A percentile compares a stretch with the other conserved stretches of the same genome.
Conservation (phyloP, 345 rosid genomes). For the Camelina laxa region DNA sequence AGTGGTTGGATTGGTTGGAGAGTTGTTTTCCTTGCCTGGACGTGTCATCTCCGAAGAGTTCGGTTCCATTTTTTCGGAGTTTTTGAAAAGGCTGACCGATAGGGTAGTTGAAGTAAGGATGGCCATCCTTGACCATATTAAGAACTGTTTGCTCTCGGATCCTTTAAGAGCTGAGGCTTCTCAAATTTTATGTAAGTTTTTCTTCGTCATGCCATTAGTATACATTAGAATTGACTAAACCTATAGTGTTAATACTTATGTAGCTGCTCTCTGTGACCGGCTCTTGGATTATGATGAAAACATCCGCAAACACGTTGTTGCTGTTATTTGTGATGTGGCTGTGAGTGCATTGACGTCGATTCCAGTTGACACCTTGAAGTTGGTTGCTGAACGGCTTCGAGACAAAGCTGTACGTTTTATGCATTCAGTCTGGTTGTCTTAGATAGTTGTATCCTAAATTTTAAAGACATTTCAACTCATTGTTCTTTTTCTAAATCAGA, state of each 20-base stretch:
- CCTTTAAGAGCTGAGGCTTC: constrained; percentile 79
- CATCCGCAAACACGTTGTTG: constrained; percentile 93
- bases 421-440: constrained; percentile 34
- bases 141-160: constrained; percentile 74
- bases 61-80: constrained; percentile 85
- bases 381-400: constrained; percentile 88
- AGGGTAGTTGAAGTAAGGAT: constrained; percentile 85
- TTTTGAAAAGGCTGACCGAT: constrained; percentile 92
- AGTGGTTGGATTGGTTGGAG: constrained; percentile 90
- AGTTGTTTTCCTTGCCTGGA: constrained; percentile 82
- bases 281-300: constrained; percentile 97
- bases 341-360: constrained; percentile 64
- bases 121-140: constrained; percentile 87
- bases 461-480: constrained; percentile 29
- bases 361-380: constrained; percentile 75
- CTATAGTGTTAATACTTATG: constrained; percentile 38
- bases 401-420: constrained; percentile 84
- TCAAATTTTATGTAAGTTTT: constrained; percentile 72
- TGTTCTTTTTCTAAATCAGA: constrained; percentile 50
- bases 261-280: constrained; percentile 97
- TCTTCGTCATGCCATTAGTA: constrained; percentile 27
- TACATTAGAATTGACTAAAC: constrained; percentile 25
- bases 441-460: constrained; percentile 26
- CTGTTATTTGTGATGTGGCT: constrained; percentile 84
- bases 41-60: constrained; percentile 65